These are phyloP conservation scores for Hymenoscyphus occultus DNA, from an alignment of 2,329 filamentous ascomycete species.

Conservation along the genomic window DNA sequence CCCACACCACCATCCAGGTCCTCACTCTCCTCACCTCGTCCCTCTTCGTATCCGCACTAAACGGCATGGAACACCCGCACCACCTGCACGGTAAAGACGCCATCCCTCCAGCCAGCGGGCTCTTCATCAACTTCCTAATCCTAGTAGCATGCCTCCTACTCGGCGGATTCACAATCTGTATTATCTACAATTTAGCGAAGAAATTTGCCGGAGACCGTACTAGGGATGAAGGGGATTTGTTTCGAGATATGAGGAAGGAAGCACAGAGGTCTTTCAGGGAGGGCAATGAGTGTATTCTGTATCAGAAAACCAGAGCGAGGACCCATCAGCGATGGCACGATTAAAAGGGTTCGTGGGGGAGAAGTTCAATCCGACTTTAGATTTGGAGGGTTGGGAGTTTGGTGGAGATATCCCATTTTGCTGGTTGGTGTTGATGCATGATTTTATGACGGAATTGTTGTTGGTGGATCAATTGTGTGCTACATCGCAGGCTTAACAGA, in stretches of 20 bases:
- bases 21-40: neutral
- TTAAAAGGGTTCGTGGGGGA: no score
- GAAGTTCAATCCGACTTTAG: no score
- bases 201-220: neutral
- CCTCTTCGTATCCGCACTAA: neutral
- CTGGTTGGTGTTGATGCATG: no score
- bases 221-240: neutral
- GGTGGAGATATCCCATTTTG: no score
- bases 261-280: neutral
- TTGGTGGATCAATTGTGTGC: no score
- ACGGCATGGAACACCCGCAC: neutral
- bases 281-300: neutral
- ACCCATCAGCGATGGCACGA: neutral
- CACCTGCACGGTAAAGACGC: neutral
- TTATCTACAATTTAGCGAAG: neutral
- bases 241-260: neutral
- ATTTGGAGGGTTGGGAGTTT: no score
- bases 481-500: no score
- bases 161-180: neutral
- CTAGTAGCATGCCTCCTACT: neutral
- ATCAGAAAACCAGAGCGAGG: neutral
- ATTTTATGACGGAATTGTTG: no score
- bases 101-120: neutral
- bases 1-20: neutral
- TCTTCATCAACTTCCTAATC: neutral